phyloP scores from a whole-genome alignment of 2,329 filamentous ascomycete genomes.

The Penicillium sp. region DNA sequence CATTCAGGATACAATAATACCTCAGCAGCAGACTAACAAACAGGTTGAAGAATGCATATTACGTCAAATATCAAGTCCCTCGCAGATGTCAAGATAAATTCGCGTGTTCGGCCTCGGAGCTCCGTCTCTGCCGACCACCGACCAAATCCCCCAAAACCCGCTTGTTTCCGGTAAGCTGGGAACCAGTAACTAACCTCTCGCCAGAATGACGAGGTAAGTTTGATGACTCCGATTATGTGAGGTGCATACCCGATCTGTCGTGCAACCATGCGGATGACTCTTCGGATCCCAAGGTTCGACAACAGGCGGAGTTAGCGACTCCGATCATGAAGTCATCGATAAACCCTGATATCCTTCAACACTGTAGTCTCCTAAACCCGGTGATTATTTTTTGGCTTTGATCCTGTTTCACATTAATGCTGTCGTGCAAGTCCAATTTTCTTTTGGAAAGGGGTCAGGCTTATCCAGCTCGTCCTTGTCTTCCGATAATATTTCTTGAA shows the following conservation, averaged over 20 bases:
- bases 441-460: too few relatives aligned
- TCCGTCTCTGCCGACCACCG: conserved; percentile 2
- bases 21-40: neutral
- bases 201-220: neutral
- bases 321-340: conserved; percentile 20
- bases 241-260: conserved; percentile 6
- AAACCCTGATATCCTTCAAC: neutral
- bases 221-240: conserved; percentile 7
- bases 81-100: neutral
- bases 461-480: too few relatives aligned
- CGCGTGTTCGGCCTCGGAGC: conserved; percentile 11
- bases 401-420: neutral
- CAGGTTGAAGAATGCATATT: neutral
- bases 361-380: neutral
- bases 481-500: too few relatives aligned
- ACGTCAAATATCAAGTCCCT: conserved; percentile 18
- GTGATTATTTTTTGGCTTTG: neutral
- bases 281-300: neutral
- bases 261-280: conserved; percentile 4
- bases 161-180: neutral
- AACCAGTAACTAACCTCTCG: neutral
- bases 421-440: too few relatives aligned
- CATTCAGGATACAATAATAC: neutral
- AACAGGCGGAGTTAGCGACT: neutral
- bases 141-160: neutral